A percentile compares a stretch with the other conserved stretches of the same genome.
Evolutionary conservation across 495 filamentous ascomycete genomes (phyloP).

Genomic region (Emericellopsis terricola): DNA sequence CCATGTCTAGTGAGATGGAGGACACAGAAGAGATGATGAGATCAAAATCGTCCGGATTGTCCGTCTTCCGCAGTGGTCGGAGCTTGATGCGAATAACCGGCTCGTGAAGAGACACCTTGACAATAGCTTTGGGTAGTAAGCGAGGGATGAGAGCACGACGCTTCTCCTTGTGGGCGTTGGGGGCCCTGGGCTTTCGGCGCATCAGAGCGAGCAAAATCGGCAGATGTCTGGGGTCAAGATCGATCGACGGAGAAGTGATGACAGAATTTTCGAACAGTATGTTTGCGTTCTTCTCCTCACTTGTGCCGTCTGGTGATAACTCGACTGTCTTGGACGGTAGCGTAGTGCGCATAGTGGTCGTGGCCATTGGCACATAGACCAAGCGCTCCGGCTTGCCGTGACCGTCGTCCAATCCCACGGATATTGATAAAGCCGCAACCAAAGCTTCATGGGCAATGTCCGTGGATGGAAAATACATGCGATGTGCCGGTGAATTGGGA

Average conservation of each 20-base stretch:
- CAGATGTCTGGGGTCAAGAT: constrained; percentile 86
- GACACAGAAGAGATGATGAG: constrained; percentile 88
- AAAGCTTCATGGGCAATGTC: constrained; percentile 94
- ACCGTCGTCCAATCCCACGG: constrained; percentile 78
- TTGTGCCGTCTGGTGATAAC: constrained; percentile 51
- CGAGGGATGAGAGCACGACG: constrained; percentile 54
- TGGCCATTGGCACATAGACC: constrained; percentile 93
- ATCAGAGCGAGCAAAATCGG: constrained; percentile 68
- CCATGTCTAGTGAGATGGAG: constrained; percentile 76
- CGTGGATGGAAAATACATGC: constrained; percentile 93
- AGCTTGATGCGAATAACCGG: constrained; percentile 81
- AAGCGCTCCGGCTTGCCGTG: constrained; percentile 69
- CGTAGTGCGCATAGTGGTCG: constrained; percentile 86
- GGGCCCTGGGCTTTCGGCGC: constrained; percentile 33
- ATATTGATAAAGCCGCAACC: constrained; percentile 78
- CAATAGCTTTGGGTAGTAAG: constrained; percentile 79
- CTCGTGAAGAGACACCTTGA: constrained; percentile 93
- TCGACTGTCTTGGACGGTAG: constrained; percentile 88
- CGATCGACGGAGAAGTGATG: constrained; percentile 84
- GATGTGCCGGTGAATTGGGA: constrained; percentile 82
- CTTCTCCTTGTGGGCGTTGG: constrained; percentile 20
- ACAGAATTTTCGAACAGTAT: constrained; percentile 93
- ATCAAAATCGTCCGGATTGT: constrained; percentile 67
- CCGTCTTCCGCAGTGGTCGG: constrained; percentile 41
- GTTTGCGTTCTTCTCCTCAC: constrained; percentile 82